A percentile compares a stretch with the other conserved stretches of the same genome.
Evolutionary conservation across 768 basidiomycete species (phyloP).

Genomic region (Rhizopogon roseolus): DNA sequence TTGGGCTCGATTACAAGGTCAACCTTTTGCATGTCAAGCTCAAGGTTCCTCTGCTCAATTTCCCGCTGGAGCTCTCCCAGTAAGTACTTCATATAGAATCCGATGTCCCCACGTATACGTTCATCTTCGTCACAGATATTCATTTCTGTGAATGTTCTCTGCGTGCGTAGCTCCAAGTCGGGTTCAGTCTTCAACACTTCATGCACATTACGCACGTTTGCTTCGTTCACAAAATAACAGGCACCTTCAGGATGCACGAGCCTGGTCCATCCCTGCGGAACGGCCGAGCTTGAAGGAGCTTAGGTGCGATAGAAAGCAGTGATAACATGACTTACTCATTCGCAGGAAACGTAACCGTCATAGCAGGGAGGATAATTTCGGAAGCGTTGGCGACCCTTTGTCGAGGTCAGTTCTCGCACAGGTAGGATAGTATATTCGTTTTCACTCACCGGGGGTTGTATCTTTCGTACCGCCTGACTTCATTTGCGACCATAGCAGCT

Average conservation of each 20-base stretch:
- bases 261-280: slow-evolving; percentile 16
- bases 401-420: neutral
- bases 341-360: neutral
- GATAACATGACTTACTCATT: neutral
- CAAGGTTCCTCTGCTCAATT: slow-evolving; percentile 11
- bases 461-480: slow-evolving; percentile 9
- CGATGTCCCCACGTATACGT: slow-evolving; percentile 24
- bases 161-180: neutral
- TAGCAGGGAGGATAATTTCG: neutral
- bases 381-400: neutral
- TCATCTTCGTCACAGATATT: slow-evolving; percentile 36
- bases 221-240: slow-evolving; percentile 13
- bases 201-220: slow-evolving; percentile 13
- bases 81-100: slow-evolving; percentile 17
- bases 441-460: too few relatives aligned
- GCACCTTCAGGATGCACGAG: slow-evolving; percentile 17
- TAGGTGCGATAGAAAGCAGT: neutral
- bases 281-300: neutral
- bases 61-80: slow-evolving; percentile 8
- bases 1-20: slow-evolving; percentile 39
- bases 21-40: slow-evolving; percentile 19
- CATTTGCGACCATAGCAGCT: slow-evolving; percentile 11
- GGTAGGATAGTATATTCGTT: too few relatives aligned
- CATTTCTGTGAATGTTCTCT: slow-evolving; percentile 47
- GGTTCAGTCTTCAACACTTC: neutral